Percentiles rank a stretch among this genome's conserved stretches.
Evolutionary conservation across 2,329 filamentous ascomycete species (phyloP).

Genomic region (Alternaria arbusti): DNA sequence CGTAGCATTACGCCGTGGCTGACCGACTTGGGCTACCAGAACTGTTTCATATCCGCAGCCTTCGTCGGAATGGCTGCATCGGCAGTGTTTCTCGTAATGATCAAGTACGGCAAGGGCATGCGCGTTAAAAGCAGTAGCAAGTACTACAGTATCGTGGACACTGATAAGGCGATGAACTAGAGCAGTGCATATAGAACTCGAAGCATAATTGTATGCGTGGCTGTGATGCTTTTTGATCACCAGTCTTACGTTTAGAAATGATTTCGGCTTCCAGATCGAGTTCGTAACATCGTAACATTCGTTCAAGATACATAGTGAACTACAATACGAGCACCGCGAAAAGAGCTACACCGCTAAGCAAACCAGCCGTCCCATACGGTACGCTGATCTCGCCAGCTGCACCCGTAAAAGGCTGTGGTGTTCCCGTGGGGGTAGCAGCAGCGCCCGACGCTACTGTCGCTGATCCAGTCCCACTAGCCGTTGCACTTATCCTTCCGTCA

Average conservation of each 20-base stretch:
- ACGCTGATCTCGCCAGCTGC: constrained; percentile 16
- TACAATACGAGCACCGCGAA: constrained; percentile 19
- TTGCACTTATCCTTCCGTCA: constrained; percentile 31
- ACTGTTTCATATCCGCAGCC: constrained; percentile 53
- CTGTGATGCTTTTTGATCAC: neutral
- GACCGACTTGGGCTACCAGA: constrained; percentile 50
- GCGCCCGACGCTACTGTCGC: constrained; percentile 7
- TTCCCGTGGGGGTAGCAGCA: constrained; percentile 17
- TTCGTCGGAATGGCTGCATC: constrained; percentile 53
- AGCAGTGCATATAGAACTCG: neutral
- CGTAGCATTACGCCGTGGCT: constrained; percentile 53
- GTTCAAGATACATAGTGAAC: neutral
- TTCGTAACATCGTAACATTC: neutral
- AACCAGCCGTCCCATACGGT: constrained; percentile 16
- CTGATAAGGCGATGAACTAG: constrained; percentile 11
- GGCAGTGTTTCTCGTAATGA: constrained; percentile 51
- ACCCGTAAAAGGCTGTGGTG: constrained; percentile 29
- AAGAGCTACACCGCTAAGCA: constrained; percentile 22
- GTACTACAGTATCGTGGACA: constrained; percentile 43
- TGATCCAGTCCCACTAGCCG: neutral
- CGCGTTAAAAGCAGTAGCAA: constrained; percentile 29
- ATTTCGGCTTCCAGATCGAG: neutral
- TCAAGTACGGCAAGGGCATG: constrained; percentile 57
- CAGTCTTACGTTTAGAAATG: neutral
- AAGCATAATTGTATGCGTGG: neutral